phyloP scores from a whole-genome alignment of 2,329 filamentous ascomycete genomes.

The Xylaria digitata region DNA sequence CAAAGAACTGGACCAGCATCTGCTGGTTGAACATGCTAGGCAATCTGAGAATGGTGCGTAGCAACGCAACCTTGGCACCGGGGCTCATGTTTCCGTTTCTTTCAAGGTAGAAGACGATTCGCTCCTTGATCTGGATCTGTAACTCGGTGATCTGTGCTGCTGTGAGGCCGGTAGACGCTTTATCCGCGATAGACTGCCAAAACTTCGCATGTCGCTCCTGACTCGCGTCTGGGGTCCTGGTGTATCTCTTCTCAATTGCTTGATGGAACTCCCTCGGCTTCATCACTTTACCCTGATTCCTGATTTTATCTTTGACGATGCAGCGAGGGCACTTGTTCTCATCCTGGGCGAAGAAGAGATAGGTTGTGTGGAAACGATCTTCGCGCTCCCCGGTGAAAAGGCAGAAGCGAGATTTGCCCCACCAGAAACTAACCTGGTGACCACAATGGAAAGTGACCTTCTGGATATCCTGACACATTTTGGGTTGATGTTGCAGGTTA shows the following conservation, averaged over 20 bases:
- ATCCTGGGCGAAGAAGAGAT: background rate
- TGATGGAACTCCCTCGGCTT: background rate
- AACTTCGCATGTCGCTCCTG: background rate
- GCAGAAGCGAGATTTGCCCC: slow-evolving; percentile 21
- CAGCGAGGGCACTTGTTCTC: slow-evolving; percentile 9
- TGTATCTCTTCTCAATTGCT: background rate
- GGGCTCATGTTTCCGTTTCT: background rate
- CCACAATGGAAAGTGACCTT: slow-evolving; percentile 23
- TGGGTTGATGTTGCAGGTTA: background rate
- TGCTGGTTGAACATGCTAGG: slow-evolving; percentile 1
- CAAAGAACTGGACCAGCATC: slow-evolving; percentile 16
- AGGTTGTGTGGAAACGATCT: slow-evolving; percentile 13
- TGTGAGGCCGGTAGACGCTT: background rate
- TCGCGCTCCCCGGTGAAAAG: background rate
- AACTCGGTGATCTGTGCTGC: background rate
- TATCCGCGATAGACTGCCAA: background rate
- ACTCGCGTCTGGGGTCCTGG: background rate
- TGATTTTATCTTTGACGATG: background rate
- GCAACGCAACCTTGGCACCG: background rate
- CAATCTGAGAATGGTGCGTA: background rate
- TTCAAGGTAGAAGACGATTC: background rate
- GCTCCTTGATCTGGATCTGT: slow-evolving; percentile 14
- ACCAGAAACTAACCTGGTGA: slow-evolving; percentile 24
- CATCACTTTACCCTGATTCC: background rate
- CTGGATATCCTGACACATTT: slow-evolving; percentile 30